Evolutionary conservation across 106 monocot species (phyloP).

Genomic region (Allium fistulosum): DNA sequence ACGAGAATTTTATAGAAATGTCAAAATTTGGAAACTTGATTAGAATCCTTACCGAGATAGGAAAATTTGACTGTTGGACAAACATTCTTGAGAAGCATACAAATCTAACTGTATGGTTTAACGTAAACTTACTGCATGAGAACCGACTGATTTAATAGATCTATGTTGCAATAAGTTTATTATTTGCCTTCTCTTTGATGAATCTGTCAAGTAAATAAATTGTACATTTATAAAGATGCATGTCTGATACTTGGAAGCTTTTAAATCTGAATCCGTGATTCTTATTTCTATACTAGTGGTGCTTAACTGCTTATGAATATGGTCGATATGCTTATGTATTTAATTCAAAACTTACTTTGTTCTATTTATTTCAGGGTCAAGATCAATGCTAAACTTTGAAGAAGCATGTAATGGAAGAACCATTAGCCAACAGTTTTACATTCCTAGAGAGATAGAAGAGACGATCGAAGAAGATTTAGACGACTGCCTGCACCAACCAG

Average conservation of each 20-base stretch:
- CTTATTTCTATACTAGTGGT: too few relatives aligned
- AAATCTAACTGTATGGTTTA: neutral
- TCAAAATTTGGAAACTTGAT: too few relatives aligned
- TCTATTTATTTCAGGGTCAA: conserved; percentile 25
- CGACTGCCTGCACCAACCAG: conserved; percentile 33
- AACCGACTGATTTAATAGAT: neutral
- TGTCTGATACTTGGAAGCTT: neutral
- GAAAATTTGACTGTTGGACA: too few relatives aligned
- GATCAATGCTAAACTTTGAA: conserved; percentile 44
- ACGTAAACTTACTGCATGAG: neutral
- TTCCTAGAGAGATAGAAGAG: conserved; percentile 17
- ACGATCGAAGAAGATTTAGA: conserved; percentile 18
- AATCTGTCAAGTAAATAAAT: neutral
- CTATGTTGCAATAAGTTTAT: too few relatives aligned
- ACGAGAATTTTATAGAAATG: too few relatives aligned
- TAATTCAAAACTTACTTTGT: too few relatives aligned
- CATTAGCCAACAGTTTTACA: conserved; percentile 13
- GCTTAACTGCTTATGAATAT: too few relatives aligned
- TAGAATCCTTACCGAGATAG: too few relatives aligned
- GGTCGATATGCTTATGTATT: too few relatives aligned
- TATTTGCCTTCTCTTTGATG: neutral
- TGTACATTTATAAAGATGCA: too few relatives aligned
- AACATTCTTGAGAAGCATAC: too few relatives aligned
- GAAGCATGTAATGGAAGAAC: conserved; percentile 9
- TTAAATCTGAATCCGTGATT: too few relatives aligned